phyloP scores from a whole-genome alignment of 2,329 filamentous ascomycete species.

The Tolypocladium album region DNA sequence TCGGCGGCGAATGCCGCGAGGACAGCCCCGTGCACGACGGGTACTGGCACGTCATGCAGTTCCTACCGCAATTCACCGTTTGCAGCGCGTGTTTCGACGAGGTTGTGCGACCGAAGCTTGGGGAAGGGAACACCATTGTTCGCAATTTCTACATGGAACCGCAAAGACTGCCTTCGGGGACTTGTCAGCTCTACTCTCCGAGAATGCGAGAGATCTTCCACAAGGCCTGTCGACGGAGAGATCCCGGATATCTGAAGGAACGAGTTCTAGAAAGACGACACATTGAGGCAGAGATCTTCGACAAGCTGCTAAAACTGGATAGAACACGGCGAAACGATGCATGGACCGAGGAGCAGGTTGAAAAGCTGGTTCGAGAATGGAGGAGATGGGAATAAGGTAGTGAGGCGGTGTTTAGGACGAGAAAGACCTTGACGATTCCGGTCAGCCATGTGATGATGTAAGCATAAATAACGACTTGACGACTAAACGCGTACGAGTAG shows the following conservation, averaged over 20 bases:
- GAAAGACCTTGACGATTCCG: not conserved
- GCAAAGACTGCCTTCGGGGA: constrained; percentile 41
- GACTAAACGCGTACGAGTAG: not conserved
- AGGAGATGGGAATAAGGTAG: constrained; percentile 47
- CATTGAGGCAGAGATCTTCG: constrained; percentile 48
- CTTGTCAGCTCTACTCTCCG: constrained; percentile 71
- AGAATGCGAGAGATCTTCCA: constrained; percentile 68
- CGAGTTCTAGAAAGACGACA: constrained; percentile 48
- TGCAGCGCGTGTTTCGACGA: constrained; percentile 82
- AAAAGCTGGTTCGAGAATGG: constrained; percentile 44
- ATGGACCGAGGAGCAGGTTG: constrained; percentile 31
- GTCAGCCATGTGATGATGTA: not conserved
- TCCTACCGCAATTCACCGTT: constrained; percentile 67
- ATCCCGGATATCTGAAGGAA: constrained; percentile 50
- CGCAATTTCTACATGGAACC: constrained; percentile 53
- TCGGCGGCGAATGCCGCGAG: constrained; percentile 52
- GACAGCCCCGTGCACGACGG: constrained; percentile 51
- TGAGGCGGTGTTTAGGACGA: not conserved
- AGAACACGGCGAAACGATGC: constrained; percentile 20
- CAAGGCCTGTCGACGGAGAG: constrained; percentile 53
- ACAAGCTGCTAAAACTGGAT: constrained; percentile 36
- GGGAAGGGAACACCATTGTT: constrained; percentile 43
- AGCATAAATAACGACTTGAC: constrained; percentile 1
- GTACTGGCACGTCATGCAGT: constrained; percentile 69
- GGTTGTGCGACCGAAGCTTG: constrained; percentile 59